phyloP scores from a whole-genome alignment of 345 rosid genomes.

The Lumnitzera racemosa region DNA sequence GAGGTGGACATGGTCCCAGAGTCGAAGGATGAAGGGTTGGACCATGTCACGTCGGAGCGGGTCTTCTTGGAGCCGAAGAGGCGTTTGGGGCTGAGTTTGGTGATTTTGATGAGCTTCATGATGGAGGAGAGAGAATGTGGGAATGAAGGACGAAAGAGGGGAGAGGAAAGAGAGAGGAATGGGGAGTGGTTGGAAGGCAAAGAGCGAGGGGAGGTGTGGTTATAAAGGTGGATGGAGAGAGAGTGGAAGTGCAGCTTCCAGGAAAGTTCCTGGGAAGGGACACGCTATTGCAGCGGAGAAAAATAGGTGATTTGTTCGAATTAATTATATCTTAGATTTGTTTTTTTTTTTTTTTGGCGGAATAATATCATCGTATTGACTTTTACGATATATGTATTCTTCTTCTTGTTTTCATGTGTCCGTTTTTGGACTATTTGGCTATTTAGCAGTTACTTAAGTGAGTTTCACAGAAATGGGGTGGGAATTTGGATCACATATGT shows the following conservation, averaged over 20 bases:
- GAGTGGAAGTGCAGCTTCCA: conserved; percentile 63
- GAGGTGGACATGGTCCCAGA: conserved; percentile 21
- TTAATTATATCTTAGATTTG: background rate
- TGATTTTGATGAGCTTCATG: conserved; percentile 15
- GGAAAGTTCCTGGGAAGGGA: conserved; percentile 50
- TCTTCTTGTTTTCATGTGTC: no score
- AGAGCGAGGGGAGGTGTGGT: conserved; percentile 15
- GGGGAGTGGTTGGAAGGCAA: conserved; percentile 9
- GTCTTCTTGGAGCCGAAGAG: conserved; percentile 45
- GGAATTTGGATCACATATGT: no score
- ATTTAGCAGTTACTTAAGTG: no score
- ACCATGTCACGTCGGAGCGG: conserved; percentile 34
- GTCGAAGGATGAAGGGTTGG: conserved; percentile 57
- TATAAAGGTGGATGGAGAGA: conserved; percentile 38
- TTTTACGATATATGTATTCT: background rate
- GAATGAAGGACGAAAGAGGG: conserved; percentile 16
- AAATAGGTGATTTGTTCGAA: no score
- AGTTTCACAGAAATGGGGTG: no score
- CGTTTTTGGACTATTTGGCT: no score
- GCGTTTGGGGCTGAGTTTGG: conserved; percentile 56
- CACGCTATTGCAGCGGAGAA: background rate
- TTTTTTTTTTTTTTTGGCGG: background rate
- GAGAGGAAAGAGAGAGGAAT: background rate
- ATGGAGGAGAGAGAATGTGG: background rate
- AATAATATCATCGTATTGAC: background rate